Evolutionary conservation across 306 rosid species (phyloP).

Genomic region (Prunus mume): DNA sequence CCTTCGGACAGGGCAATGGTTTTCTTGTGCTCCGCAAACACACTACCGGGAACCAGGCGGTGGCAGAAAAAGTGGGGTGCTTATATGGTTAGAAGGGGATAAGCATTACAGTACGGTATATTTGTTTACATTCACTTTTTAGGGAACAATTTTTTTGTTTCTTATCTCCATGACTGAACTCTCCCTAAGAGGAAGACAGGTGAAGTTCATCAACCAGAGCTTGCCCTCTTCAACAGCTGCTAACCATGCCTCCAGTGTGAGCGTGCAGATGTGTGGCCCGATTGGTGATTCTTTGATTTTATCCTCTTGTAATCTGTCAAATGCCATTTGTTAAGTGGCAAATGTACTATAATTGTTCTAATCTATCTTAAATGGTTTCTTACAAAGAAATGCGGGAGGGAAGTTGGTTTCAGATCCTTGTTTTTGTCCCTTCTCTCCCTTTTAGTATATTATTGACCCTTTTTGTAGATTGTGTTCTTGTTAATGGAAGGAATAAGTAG

Average conservation of each 20-base stretch:
- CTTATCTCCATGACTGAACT: constrained; percentile 18
- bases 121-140: constrained; percentile 29
- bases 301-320: constrained; percentile 36
- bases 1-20: constrained; percentile 24
- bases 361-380: constrained; percentile 36
- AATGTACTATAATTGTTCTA: constrained; percentile 51
- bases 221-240: constrained; percentile 38
- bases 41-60: constrained; percentile 34
- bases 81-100: constrained; percentile 37
- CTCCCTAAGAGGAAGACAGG: constrained; percentile 19
- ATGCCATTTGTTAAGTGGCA: constrained; percentile 44
- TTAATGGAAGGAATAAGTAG: constrained; percentile 38
- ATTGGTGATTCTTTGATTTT: constrained; percentile 66
- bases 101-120: constrained; percentile 33
- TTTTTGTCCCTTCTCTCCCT: background rate
- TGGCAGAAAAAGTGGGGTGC: constrained; percentile 20
- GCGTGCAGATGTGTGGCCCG: constrained; percentile 22
- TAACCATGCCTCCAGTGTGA: constrained; percentile 30
- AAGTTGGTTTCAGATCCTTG: constrained; percentile 24
- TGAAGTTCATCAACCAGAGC: constrained; percentile 27
- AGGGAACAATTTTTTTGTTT: constrained; percentile 29
- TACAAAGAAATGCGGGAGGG: constrained; percentile 43
- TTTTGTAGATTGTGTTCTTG: constrained; percentile 44
- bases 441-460: constrained; percentile 20
- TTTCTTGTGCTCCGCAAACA: constrained; percentile 33